Conservation (phyloP, 257 asterid genomes). For the Hygrophila difformis region DNA sequence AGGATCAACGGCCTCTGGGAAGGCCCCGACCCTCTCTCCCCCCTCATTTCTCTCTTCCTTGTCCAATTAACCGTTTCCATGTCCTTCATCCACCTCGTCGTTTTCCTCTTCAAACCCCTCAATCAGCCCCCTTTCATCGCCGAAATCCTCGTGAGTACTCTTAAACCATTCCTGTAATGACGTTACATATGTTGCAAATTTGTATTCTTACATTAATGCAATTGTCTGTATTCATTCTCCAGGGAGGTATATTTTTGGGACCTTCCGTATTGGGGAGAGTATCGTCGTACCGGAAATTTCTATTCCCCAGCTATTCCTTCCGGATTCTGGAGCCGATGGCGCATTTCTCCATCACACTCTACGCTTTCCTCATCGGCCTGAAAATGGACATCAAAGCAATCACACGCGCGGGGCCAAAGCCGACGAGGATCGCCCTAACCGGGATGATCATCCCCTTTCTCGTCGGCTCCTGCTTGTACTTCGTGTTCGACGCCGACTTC, state of each 20-base stretch:
- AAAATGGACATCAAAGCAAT: conserved; percentile 56
- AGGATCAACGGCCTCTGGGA: conserved; percentile 94
- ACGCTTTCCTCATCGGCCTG: conserved; percentile 70
- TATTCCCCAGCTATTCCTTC: conserved; percentile 62
- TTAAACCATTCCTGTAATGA: background rate
- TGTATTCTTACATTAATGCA: background rate
- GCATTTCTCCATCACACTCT: conserved; percentile 53
- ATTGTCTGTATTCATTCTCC: conserved; percentile 5
- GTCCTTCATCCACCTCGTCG: conserved; percentile 36
- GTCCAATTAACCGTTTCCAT: conserved; percentile 59
- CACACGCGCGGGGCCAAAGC: conserved; percentile 42
- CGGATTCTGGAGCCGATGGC: conserved; percentile 76
- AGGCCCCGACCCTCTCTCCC: conserved; percentile 79
- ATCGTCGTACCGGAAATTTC: conserved; percentile 15
- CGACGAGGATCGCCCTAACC: conserved; percentile 40
- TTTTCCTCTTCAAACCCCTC: conserved; percentile 44
- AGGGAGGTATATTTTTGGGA: conserved; percentile 80
- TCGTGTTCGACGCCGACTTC: conserved; percentile 13
- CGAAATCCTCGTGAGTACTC: conserved; percentile 54
- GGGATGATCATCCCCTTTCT: conserved; percentile 55
- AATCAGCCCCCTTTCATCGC: conserved; percentile 72
- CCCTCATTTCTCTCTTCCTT: conserved; percentile 85
- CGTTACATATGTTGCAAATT: too few relatives aligned
- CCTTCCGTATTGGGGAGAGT: conserved; percentile 63
- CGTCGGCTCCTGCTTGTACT: conserved; percentile 37